phyloP scores from a whole-genome alignment of 208 protist genomes.

The Crithidia acanthocephali region DNA sequence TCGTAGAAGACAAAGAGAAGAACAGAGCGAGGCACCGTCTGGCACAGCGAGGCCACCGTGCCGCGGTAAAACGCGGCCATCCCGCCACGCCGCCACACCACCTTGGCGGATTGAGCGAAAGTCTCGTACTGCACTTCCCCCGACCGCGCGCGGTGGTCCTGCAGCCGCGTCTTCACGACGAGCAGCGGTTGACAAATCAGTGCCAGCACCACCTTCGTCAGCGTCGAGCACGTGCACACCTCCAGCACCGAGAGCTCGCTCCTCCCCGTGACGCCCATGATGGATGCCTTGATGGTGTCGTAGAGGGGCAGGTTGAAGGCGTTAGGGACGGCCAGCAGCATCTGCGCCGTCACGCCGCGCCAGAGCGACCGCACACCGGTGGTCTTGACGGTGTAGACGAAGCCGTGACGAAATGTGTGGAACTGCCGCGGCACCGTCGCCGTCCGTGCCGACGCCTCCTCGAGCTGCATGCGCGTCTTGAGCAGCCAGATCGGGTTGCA shows the following conservation, averaged over 20 bases:
- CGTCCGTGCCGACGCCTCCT: constrained; percentile 41
- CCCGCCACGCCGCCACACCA: constrained; percentile 49
- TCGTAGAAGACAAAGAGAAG: constrained; percentile 87
- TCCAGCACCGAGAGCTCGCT: constrained; percentile 49
- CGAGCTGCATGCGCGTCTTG: constrained; percentile 92
- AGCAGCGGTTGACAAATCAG: constrained; percentile 69
- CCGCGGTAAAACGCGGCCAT: constrained; percentile 74
- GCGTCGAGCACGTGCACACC: constrained; percentile 64
- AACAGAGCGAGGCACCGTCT: constrained; percentile 74
- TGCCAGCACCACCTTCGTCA: constrained; percentile 63
- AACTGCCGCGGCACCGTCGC: constrained; percentile 43
- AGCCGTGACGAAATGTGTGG: constrained; percentile 58
- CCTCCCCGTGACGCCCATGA: constrained; percentile 11
- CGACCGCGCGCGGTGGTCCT: constrained; percentile 76
- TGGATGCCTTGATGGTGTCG: constrained; percentile 66
- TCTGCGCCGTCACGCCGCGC: constrained; percentile 78
- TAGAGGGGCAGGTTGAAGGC: constrained; percentile 86
- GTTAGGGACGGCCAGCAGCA: constrained; percentile 82
- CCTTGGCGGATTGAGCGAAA: constrained; percentile 54
- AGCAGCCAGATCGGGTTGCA: constrained; percentile 91
- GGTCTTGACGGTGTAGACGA: constrained; percentile 56
- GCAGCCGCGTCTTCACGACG: constrained; percentile 83
- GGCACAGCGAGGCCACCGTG: constrained; percentile 59
- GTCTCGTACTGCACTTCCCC: constrained; percentile 76
- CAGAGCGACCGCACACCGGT: constrained; percentile 76